These are phyloP conservation scores for Candida qinlingensis DNA, from an alignment of 805 yeast species.

Conservation along the genomic window DNA sequence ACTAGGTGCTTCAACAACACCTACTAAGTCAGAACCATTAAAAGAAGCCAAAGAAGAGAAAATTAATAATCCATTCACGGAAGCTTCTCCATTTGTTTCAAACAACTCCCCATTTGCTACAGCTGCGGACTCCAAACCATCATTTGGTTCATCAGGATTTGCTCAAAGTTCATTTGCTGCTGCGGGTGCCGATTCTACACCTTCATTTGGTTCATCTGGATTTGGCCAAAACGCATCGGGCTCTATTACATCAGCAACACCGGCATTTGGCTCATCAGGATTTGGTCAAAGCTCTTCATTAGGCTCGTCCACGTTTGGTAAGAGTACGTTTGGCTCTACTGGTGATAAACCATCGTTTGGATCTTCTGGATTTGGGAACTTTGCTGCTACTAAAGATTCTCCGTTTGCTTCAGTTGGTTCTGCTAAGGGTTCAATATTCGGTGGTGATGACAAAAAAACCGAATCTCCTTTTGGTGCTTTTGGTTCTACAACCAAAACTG, in stretches of 20 bases:
- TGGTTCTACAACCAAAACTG: constrained; percentile 11
- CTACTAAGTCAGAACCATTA: neutral
- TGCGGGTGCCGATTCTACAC: neutral
- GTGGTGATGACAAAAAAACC: neutral
- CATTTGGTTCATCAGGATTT: constrained; percentile 20
- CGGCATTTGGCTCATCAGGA: constrained; percentile 23
- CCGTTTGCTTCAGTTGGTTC: constrained; percentile 6
- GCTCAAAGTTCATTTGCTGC: neutral
- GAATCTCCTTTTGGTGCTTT: constrained; percentile 20
- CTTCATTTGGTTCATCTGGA: constrained; percentile 18
- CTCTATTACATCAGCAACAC: constrained; percentile 10
- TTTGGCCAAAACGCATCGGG: constrained; percentile 4
- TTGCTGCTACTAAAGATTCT: constrained; percentile 7
- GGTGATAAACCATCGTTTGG: constrained; percentile 8
- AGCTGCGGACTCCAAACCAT: neutral
- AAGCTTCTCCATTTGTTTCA: neutral
- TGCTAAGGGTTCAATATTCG: neutral
- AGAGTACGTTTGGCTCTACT: constrained; percentile 8
- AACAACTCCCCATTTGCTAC: neutral
- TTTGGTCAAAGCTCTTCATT: constrained; percentile 10
- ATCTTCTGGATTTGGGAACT: constrained; percentile 18
- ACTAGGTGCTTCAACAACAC: neutral
- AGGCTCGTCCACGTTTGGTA: neutral
- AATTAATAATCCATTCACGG: neutral
- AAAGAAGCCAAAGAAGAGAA: too few relatives aligned